Conservation (phyloP, 1,284 basidiomycete species). For the Butyriboletus appendiculatus region DNA sequence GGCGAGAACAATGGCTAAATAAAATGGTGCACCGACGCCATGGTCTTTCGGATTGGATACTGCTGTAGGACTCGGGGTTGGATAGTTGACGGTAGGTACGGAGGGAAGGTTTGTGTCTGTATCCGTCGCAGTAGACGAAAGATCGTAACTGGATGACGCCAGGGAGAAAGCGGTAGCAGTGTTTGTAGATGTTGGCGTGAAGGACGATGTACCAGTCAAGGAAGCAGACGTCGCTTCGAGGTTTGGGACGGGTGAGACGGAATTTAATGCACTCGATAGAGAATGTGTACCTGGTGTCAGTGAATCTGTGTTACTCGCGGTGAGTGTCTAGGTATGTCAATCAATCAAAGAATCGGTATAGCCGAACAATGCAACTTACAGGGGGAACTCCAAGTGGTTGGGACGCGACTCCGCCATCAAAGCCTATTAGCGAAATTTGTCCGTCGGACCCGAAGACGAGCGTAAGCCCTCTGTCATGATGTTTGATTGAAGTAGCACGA, state of each 20-base stretch:
- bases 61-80: constrained; percentile 24
- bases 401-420: constrained; percentile 9
- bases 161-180: not conserved
- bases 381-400: not conserved
- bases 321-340: constrained; percentile 10
- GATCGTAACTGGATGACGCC: constrained; percentile 5
- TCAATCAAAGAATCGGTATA: not conserved
- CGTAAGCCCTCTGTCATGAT: constrained; percentile 23
- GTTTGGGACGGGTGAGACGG: constrained; percentile 15
- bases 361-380: constrained; percentile 5
- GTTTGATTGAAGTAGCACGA: constrained; percentile 11
- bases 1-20: constrained; percentile 34
- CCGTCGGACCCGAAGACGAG: constrained; percentile 30
- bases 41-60: constrained; percentile 19
- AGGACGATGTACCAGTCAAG: constrained; percentile 2
- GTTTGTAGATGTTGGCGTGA: not conserved
- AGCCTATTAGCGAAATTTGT: constrained; percentile 29
- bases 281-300: constrained; percentile 5
- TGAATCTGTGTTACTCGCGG: constrained; percentile 1
- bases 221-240: constrained; percentile 20
- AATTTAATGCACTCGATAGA: not conserved
- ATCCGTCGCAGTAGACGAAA: constrained; percentile 8
- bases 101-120: constrained; percentile 25
- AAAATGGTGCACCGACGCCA: constrained; percentile 34
- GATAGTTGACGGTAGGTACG: constrained; percentile 24